These are phyloP conservation scores for Amphibolis antarctica DNA, from an alignment of 106 monocot species.

Conservation along the genomic window DNA sequence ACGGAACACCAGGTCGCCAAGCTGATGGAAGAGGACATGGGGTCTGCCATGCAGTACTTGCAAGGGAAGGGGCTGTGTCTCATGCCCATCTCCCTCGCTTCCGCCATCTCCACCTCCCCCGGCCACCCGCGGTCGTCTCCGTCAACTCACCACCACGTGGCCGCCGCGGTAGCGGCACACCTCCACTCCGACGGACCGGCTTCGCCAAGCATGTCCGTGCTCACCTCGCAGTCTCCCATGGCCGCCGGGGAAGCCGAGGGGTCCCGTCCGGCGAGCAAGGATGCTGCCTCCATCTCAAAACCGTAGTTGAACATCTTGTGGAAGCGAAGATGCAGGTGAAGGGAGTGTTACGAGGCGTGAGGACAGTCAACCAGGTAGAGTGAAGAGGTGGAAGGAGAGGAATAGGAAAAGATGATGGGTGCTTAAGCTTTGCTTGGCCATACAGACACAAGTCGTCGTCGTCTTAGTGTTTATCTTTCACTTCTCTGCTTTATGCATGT, in stretches of 20 bases:
- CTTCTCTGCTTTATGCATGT: background rate
- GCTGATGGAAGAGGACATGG: slow-evolving; percentile 93
- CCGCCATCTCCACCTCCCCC: slow-evolving; percentile 73
- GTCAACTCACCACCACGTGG: background rate
- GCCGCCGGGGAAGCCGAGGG: slow-evolving; percentile 3
- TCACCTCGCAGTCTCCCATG: slow-evolving; percentile 11
- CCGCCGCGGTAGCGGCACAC: background rate
- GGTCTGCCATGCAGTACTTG: slow-evolving; percentile 84
- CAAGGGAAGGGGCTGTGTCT: slow-evolving; percentile 89
- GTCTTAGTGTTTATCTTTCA: too few relatives aligned
- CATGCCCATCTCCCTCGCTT: slow-evolving; percentile 90
- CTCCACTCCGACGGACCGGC: slow-evolving; percentile 1
- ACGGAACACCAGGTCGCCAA: slow-evolving; percentile 82
- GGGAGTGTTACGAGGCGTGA: too few relatives aligned
- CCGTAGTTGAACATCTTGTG: background rate
- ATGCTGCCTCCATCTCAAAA: slow-evolving; percentile 5
- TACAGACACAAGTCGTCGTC: too few relatives aligned
- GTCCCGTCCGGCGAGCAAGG: slow-evolving; percentile 1
- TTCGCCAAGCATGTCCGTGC: slow-evolving; percentile 9
- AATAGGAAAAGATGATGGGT: too few relatives aligned
- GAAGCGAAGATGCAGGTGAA: too few relatives aligned
- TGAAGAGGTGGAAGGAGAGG: too few relatives aligned
- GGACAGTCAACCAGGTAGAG: background rate
- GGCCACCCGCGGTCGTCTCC: slow-evolving; percentile 14
- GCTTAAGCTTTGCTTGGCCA: too few relatives aligned